Evolutionary conservation across 352 stramenopile species (phyloP), one percentile per base, ranked within the genome.

Genomic region (Phytophthora multivora): DNA sequence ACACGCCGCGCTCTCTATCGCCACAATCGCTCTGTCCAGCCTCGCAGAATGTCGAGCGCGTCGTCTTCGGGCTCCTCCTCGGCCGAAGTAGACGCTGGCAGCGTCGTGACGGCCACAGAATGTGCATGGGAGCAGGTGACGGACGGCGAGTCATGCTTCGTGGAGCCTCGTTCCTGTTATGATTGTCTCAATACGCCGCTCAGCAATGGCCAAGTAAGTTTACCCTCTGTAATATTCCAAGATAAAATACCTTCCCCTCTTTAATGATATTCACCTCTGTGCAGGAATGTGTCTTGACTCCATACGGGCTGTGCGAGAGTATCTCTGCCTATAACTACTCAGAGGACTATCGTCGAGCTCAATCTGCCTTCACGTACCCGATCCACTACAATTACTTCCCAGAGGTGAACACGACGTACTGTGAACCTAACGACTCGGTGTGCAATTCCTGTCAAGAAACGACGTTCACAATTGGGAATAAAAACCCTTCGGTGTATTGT

Each of bases 301-400:
- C 80, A 4, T 43, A 53, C 18, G 80, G 80, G 26, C 47, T 86
- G 2, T 89, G 80, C 40, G 41, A 66, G 19, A 60, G 69, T 46
- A 73, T 79, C 21, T 66, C 59, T 4, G 58, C 64, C 19, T 89
- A 88, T 59, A 59, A 86, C 49, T 59, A 66, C 7, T 69, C 38
- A n/a, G 62, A 74, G 38, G 80, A 89, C 71, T 89, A 86, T 56
- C 66, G 66, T 0, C 75, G 77, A 23, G n/a, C 31, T 2, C 75
- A 73, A 25, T 56, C 70, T 5, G 60, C 73, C 0, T 52, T 57
- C 18, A 59, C 42, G 8, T 86, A 72, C 35, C 77, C 75, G 35
- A 72, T 79, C 50, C 75, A 80, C 36, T 76, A 79, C 68, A 89
- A 88, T 76, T 86, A 83, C 54, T 89, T 89, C 46, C 64, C 73